Evolutionary conservation across 495 filamentous ascomycete species (phyloP).

Genomic region (Delitschia confertaspora): DNA sequence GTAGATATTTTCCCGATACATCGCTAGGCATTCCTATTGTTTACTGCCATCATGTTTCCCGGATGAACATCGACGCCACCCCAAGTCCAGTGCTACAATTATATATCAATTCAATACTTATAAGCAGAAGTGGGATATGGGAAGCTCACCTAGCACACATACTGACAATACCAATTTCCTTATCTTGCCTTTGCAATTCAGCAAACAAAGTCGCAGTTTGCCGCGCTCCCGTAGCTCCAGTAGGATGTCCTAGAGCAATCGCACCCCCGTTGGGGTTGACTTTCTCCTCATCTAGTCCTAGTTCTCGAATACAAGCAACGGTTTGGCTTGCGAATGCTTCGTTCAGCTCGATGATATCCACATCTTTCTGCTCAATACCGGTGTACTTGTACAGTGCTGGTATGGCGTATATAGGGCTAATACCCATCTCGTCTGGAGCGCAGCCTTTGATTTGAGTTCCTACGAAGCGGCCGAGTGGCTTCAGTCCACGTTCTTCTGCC

Average conservation of each 20-base stretch:
- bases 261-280: conserved; percentile 29
- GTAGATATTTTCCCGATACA: too few relatives aligned
- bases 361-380: conserved; percentile 22
- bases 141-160: conserved; percentile 27
- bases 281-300: conserved; percentile 25
- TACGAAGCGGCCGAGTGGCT: conserved; percentile 23
- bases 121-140: too few relatives aligned
- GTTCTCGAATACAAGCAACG: conserved; percentile 22
- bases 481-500: conserved; percentile 23
- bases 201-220: conserved; percentile 21
- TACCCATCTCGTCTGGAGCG: conserved; percentile 29
- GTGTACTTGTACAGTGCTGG: conserved; percentile 24
- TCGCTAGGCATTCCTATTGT: too few relatives aligned
- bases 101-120: too few relatives aligned
- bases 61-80: conserved; percentile 22
- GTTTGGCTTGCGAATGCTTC: conserved; percentile 30
- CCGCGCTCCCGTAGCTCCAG: conserved; percentile 23
- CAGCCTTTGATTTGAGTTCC: conserved; percentile 22
- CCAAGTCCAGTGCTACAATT: conserved; percentile 22
- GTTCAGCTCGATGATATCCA: conserved; percentile 30
- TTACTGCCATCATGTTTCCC: conserved; percentile 13
- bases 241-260: conserved; percentile 28
- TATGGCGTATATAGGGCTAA: conserved; percentile 23
- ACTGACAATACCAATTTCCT: conserved; percentile 25
- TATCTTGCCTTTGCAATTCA: conserved; percentile 20